Base-by-base conservation (phyloP, 768 basidiomycete species). In the Lactifluus pinguis region DNA sequence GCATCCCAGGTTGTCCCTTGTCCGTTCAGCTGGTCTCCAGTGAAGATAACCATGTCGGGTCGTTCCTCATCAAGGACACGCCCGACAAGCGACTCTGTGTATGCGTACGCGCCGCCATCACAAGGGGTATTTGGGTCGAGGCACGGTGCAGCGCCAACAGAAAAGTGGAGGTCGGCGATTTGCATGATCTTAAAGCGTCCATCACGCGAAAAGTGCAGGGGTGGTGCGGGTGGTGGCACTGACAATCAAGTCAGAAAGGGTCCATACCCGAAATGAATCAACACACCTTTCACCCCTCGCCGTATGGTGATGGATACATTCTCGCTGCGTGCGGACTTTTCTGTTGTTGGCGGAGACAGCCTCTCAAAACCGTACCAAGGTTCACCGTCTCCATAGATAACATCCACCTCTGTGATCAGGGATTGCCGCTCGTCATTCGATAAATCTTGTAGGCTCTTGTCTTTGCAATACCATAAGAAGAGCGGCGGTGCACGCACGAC, bases 151-250 rank as follows among this genome's bases (percentile, higher is more conserved):
- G 80, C 78, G 4, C 85, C 82, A 53, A 94, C 91, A 0, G 89
- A 90, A 73, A 83, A 98, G 71, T 99, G 95, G 32, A 99, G 77
- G 71, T 99, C 95, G 6, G 95, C 95, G 36, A 98, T 80, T 74
- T 93, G 89, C 48, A 95, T 76, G 60, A 95, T 83, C 71, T 86
- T 95, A 82, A 94, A 95, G 52, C 82, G 86, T 4, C 95, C 95
- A 29, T 87, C 80, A 30, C 72, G 76, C 25, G 85, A 84, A 76
- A 99, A 97, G 65, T 90, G 90, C 2, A 92, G 81, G 1, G 88
- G 86, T 2, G 83, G 84, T 1, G 91, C 86, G 19, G 76, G 80
- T 2, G 92, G 89, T 3, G 85, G 79, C 19, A 74, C 87, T 91
- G 60, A 25, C 51, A 9, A 15, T 62, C 66, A 19, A 68, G 49